A percentile compares a stretch with the other conserved stretches of the same genome.
Evolutionary conservation across 176 grass and related monocot species (phyloP).

Genomic region (Eragrostis nindensis): DNA sequence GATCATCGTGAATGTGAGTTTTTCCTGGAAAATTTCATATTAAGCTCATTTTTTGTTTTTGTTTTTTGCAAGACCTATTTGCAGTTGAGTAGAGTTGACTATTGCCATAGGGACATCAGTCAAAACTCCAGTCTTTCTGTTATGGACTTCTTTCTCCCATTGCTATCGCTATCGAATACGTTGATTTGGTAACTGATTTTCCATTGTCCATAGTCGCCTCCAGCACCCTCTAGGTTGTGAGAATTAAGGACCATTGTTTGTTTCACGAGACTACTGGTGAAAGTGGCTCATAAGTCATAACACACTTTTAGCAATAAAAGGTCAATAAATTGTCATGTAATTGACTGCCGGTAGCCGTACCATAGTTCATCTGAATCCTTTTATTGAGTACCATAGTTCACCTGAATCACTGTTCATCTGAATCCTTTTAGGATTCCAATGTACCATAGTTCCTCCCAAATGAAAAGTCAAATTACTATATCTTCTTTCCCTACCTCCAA

Average conservation of each 20-base stretch:
- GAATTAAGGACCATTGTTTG: background rate
- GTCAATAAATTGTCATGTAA: background rate
- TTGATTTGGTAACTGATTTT: background rate
- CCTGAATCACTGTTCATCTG: no score
- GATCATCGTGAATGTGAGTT: slow-evolving; percentile 90
- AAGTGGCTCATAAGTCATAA: background rate
- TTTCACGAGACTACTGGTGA: background rate
- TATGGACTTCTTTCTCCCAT: background rate
- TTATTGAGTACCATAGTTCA: background rate
- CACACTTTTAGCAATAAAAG: background rate
- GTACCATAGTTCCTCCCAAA: slow-evolving; percentile 19
- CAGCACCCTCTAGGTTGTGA: background rate
- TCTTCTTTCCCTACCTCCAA: background rate
- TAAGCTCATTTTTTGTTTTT: background rate
- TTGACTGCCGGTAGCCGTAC: background rate
- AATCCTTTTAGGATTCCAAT: no score
- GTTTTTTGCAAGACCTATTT: background rate
- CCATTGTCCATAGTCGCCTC: background rate
- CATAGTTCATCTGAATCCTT: background rate
- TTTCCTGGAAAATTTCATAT: background rate
- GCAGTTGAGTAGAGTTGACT: background rate
- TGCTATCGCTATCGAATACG: background rate
- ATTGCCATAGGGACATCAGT: background rate
- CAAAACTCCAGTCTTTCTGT: background rate
- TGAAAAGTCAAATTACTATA: background rate